phyloP scores from a whole-genome alignment of 2,329 filamentous ascomycete species.

The Monilinia vaccinii-corymbosi region DNA sequence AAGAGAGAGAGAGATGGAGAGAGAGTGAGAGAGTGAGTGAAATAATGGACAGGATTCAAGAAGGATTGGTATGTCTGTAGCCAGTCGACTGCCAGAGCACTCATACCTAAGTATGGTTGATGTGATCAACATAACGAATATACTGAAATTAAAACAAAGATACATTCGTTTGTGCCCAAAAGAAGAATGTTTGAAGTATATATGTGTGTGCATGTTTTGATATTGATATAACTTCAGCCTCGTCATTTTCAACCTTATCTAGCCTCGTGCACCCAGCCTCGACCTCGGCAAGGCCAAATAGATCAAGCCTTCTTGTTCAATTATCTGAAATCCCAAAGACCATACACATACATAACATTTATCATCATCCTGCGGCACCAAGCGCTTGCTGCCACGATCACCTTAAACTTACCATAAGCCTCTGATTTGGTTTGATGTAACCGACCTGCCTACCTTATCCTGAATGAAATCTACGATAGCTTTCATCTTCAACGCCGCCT shows the following conservation, averaged over 20 bases:
- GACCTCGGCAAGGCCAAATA: conserved; percentile 5
- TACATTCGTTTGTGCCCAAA: conserved; percentile 5
- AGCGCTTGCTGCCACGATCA: neutral
- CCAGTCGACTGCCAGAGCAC: conserved; percentile 8
- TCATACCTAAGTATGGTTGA: conserved; percentile 10
- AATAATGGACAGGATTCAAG: neutral
- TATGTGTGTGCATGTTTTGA: neutral
- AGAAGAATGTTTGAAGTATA: neutral
- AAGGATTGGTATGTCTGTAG: conserved; percentile 9
- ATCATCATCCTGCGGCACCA: neutral
- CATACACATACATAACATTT: no score
- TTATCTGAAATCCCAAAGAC: neutral
- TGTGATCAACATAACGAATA: conserved; percentile 14
- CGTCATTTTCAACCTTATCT: neutral
- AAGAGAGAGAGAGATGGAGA: no score
- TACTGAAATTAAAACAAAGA: conserved; percentile 10
- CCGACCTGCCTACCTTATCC: no score
- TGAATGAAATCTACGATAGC: neutral
- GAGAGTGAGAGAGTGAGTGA: neutral
- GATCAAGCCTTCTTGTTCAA: no score
- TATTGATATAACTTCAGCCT: neutral
- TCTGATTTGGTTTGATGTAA: no score
- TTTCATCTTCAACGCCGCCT: neutral
- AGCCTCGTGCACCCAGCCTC: neutral
- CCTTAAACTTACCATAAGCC: no score